Evolutionary conservation across 805 yeast species (phyloP).

Genomic region (Candida oleophila): DNA sequence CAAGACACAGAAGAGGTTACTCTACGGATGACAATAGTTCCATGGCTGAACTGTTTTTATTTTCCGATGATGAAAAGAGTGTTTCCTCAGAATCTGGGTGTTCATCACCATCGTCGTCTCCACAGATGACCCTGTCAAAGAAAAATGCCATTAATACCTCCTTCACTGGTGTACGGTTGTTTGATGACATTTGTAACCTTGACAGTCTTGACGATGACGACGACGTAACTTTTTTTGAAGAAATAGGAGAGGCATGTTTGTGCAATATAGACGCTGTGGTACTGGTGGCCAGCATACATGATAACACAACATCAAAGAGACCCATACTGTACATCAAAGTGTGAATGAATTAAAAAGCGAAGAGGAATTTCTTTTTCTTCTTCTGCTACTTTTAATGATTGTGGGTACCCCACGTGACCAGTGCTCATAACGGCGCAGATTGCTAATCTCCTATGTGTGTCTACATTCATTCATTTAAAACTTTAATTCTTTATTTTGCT

Average conservation of each 20-base stretch:
- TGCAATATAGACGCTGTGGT: slow-evolving; percentile 2
- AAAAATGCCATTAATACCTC: background rate
- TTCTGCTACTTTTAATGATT: background rate
- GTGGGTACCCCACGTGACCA: background rate
- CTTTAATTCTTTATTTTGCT: background rate
- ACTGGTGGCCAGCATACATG: background rate
- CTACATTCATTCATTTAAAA: background rate
- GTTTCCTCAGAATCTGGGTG: background rate
- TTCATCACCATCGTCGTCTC: background rate
- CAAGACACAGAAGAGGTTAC: slow-evolving; percentile 3
- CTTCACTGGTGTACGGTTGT: background rate
- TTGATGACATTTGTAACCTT: background rate
- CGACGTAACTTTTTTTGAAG: slow-evolving; percentile 1
- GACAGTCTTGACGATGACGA: background rate
- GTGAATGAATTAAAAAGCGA: background rate
- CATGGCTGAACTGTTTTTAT: background rate
- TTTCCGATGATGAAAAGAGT: slow-evolving; percentile 1
- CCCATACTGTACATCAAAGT: slow-evolving; percentile 3
- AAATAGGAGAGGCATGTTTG: slow-evolving; percentile 3
- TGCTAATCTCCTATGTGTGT: background rate
- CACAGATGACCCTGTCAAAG: background rate
- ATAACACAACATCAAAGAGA: background rate
- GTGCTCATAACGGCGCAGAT: background rate
- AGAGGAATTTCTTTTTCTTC: background rate
- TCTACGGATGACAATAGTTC: slow-evolving; percentile 1